A percentile compares a stretch with the other conserved stretches of the same genome.
Evolutionary conservation across 306 rosid genomes (phyloP).

Genomic region (Biancaea sappan): DNA sequence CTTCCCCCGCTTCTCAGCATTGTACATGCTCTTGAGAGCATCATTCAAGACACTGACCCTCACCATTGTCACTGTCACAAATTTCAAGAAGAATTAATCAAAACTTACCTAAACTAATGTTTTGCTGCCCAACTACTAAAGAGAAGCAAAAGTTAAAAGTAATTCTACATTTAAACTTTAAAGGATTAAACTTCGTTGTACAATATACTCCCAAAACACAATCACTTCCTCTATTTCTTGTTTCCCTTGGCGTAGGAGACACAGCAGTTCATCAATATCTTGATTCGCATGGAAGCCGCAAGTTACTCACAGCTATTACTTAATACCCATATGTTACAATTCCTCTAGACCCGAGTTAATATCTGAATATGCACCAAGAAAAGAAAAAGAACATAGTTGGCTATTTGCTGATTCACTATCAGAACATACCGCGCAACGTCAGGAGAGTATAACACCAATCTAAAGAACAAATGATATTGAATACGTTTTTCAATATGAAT

Average conservation of each 20-base stretch:
- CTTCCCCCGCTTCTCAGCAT: slow-evolving; percentile 49
- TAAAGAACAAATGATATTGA: neutral
- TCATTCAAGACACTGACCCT: slow-evolving; percentile 52
- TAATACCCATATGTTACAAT: neutral
- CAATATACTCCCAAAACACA: neutral
- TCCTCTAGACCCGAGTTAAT: neutral
- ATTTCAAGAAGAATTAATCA: slow-evolving; percentile 19
- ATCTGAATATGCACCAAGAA: neutral
- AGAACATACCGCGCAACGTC: neutral
- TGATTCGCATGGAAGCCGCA: neutral
- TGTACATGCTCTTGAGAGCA: slow-evolving; percentile 54
- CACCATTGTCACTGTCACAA: slow-evolving; percentile 45
- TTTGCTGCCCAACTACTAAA: neutral
- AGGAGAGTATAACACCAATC: neutral
- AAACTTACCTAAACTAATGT: neutral
- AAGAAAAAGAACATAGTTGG: neutral
- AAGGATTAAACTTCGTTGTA: neutral
- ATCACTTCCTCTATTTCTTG: neutral
- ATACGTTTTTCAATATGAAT: neutral
- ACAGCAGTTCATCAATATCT: neutral
- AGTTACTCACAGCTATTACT: neutral
- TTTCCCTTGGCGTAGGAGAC: neutral
- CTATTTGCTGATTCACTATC: neutral
- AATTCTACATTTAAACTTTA: neutral
- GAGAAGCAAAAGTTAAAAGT: neutral